Evolutionary conservation across 176 grass and related monocot species (phyloP), one percentile per base, ranked within the genome.

Genomic region (Aegilops speltoides): DNA sequence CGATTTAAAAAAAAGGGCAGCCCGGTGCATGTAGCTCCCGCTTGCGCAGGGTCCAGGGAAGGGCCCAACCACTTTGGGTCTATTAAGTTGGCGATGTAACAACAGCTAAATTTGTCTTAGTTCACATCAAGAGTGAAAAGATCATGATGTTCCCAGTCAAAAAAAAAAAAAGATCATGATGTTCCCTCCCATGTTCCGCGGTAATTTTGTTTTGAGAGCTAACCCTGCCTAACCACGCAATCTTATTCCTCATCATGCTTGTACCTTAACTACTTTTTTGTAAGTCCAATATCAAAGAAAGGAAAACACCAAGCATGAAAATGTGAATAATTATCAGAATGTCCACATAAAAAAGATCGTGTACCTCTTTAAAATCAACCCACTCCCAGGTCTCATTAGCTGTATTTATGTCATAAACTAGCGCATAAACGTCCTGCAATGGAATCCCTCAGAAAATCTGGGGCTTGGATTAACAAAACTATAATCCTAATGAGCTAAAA

Each of bases 301-400:
- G 26, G 25, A 60, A 83, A 79, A 43, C 29, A 56, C 28, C 45
- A 78, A 20, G 66, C 17, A 83, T 45, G 7, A n/a, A 66, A 82
- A 62, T 10, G 10, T 77, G 25, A 86, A 68, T 16, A 68, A 25
- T 29, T 79, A 37, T 26, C 50, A 45, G 16, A 80, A 74, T 38
- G 48, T 26, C 37, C 26, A 29, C 45, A 86, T 87, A 64, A 71
- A 87, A 33, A 89, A 73, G 71, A 40, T 28, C 15, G 8, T 76
- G 70, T 85, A 96, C 91, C 91, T 96, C 89, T 90, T 96, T 96
- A 77, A 93, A 85, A 93, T 96, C 84, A 61, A 96, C 91, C 89
- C 91, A 96, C 78, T 96, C 91, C 89, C 89, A 91, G 34, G 89
- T 93, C 78, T 96, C 91, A 24, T 96, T 90, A 83, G 88, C 87